Base-by-base conservation (phyloP, 345 rosid genomes). In the Euphorbia pulcherrima region DNA sequence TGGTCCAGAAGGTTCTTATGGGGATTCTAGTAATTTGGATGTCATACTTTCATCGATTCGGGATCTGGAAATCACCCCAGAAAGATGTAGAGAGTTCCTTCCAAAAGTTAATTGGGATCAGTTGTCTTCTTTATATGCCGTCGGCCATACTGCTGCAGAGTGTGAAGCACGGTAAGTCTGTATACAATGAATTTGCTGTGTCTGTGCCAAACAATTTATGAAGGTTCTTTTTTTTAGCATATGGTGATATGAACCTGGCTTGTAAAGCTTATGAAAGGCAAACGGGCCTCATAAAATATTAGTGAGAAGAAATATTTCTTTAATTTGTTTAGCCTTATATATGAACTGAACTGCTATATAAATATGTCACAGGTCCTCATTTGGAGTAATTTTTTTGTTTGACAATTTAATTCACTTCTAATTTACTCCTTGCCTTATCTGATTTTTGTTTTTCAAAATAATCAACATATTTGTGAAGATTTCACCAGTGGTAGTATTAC, bases 101-200 rank as follows among this genome's bases (percentile, higher is more conserved):
- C 97, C 96, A 2, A 80, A 86, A 67, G 88, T 89, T 72, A 79
- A 85, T 17, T 94, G 99, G 99, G 83, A 87, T 74, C 86, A 83
- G 37, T 71, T 92, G 78, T 90, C 98, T 58, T 87, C 90, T 12
- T 66, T 70, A 72, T 82, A 81, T 68, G 76, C 83, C 27, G 66
- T 64, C 35, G 85, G 83, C 81, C 96, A 82, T 60, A 79, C 86
- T 72, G 95, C 90, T 75, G 83, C 92, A 63, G 97, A 91, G 82
- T 94, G 99, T 75, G 87, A 85, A 83, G 83, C 95, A 69, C 86
- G 79, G 99, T 94, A 83, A 78, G 81, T 60, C 70, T 53, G 60
- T 50, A 66, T 72, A 13, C 40, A 46, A 28, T 68, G 30, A 27
- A 37, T 18, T 24, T 20, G 41, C 20, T 29, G 21, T 57, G n/a